These are phyloP conservation scores for Zychaea mexicana DNA, from an alignment of 371 early-diverging fungal species.

Conservation along the genomic window DNA sequence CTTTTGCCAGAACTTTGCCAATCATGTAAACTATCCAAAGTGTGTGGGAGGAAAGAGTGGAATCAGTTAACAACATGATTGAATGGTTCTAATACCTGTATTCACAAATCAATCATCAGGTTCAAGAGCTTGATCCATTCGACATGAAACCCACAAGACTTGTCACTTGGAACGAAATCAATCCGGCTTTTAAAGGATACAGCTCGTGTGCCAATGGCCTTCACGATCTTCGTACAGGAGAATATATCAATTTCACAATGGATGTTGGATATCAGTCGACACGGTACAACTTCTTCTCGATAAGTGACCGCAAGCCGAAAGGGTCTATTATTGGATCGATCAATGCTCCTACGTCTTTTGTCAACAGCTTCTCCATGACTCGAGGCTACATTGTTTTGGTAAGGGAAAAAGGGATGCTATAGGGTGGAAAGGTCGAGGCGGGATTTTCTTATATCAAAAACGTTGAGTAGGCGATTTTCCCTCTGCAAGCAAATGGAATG, in stretches of 20 bases:
- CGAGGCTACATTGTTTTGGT: slow-evolving; percentile 71
- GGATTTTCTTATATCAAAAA: background rate
- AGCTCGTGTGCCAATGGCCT: slow-evolving; percentile 74
- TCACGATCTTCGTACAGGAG: slow-evolving; percentile 67
- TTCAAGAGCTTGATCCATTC: slow-evolving; percentile 76
- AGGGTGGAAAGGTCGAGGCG: too few species aligned
- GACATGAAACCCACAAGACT: slow-evolving; percentile 70
- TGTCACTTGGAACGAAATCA: slow-evolving; percentile 65
- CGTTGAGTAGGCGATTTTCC: slow-evolving; percentile 40
- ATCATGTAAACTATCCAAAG: slow-evolving; percentile 40
- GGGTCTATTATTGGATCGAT: slow-evolving; percentile 66
- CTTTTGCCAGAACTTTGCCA: slow-evolving; percentile 59
- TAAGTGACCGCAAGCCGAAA: slow-evolving; percentile 59
- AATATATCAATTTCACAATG: slow-evolving; percentile 73
- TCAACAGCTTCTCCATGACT: slow-evolving; percentile 76
- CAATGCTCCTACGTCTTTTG: slow-evolving; percentile 63
- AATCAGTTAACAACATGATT: too few species aligned
- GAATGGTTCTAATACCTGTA: background rate
- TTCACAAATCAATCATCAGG: slow-evolving; percentile 23
- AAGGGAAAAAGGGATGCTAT: background rate
- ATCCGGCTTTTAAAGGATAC: slow-evolving; percentile 70
- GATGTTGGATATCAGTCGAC: slow-evolving; percentile 70
- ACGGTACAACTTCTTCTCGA: slow-evolving; percentile 65
- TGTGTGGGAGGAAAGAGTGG: background rate
- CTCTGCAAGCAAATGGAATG: slow-evolving; percentile 52